Evolutionary conservation across 441 rosid species (phyloP).

Genomic region (Euphorbia corollata): DNA sequence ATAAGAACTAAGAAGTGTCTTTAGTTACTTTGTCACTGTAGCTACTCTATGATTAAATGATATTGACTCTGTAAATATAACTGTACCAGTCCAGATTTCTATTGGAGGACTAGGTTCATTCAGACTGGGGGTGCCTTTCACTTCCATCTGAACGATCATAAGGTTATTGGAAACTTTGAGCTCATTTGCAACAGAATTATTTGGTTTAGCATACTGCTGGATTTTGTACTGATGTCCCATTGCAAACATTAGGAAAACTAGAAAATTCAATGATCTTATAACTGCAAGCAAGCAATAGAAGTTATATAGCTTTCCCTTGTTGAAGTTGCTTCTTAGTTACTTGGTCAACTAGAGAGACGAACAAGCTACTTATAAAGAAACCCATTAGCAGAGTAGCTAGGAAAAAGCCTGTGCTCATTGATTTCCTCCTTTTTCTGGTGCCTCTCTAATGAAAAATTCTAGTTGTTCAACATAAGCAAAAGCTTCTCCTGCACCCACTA

Average conservation of each 20-base stretch:
- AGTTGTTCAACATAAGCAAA: conserved; percentile 91
- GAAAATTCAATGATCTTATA: conserved; percentile 53
- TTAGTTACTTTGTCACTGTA: neutral
- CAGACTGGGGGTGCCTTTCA: conserved; percentile 15
- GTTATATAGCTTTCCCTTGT: conserved; percentile 46
- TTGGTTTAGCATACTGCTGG: conserved; percentile 23
- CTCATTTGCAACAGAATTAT: conserved; percentile 25
- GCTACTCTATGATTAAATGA: neutral
- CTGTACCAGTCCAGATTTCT: conserved; percentile 19
- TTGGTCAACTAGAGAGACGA: conserved; percentile 58
- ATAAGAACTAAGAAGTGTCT: neutral
- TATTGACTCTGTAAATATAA: neutral
- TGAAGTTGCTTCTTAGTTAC: conserved; percentile 47
- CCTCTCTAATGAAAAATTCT: conserved; percentile 83
- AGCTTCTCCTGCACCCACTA: too few species aligned
- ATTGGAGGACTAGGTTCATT: neutral
- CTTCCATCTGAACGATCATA: conserved; percentile 22
- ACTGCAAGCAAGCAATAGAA: conserved; percentile 75
- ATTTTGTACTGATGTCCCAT: conserved; percentile 58
- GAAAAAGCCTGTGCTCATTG: conserved; percentile 92
- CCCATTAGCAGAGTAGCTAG: conserved; percentile 77
- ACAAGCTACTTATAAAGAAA: conserved; percentile 68
- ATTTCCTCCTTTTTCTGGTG: conserved; percentile 80
- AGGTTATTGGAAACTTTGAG: conserved; percentile 21
- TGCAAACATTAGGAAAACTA: conserved; percentile 47